Percentiles rank a stretch among this genome's conserved stretches.
Evolutionary conservation across 169 alveolate genomes (phyloP).

Genomic region (Amoebophrya sp.): DNA sequence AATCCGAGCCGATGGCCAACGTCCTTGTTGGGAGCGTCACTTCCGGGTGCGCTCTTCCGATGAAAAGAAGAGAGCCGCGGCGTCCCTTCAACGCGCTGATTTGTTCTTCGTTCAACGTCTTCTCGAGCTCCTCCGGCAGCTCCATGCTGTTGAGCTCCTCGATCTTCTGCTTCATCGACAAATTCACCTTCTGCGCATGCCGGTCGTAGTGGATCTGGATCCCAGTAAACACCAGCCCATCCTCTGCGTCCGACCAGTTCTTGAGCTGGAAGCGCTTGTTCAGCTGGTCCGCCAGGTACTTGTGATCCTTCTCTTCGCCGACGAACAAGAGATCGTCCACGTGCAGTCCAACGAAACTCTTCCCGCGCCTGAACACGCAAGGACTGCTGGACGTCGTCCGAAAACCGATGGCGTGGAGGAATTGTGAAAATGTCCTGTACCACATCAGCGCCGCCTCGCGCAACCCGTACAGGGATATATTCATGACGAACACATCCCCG

Average conservation of each 20-base stretch:
- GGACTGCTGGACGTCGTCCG: background rate
- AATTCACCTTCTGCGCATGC: background rate
- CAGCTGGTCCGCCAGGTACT: background rate
- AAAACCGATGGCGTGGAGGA: background rate
- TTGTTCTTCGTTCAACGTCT: background rate
- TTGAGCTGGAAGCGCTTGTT: background rate
- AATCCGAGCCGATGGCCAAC: background rate
- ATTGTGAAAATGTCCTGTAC: background rate
- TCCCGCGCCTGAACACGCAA: background rate
- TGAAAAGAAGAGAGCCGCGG: background rate
- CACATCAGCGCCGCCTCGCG: background rate
- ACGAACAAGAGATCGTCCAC: background rate
- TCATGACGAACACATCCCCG: background rate
- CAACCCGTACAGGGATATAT: background rate
- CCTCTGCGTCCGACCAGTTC: background rate
- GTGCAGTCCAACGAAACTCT: background rate
- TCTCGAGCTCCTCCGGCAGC: background rate
- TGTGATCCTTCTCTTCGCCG: background rate
- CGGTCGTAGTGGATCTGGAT: background rate
- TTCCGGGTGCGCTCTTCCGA: background rate
- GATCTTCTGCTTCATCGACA: background rate
- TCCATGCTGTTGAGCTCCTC: background rate
- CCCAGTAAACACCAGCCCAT: background rate
- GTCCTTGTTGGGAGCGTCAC: background rate
- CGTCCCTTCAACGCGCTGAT: background rate